Evolutionary conservation across 768 basidiomycete species (phyloP), one percentile per base, ranked within the genome.

Genomic region (Hypholoma fasciculare): DNA sequence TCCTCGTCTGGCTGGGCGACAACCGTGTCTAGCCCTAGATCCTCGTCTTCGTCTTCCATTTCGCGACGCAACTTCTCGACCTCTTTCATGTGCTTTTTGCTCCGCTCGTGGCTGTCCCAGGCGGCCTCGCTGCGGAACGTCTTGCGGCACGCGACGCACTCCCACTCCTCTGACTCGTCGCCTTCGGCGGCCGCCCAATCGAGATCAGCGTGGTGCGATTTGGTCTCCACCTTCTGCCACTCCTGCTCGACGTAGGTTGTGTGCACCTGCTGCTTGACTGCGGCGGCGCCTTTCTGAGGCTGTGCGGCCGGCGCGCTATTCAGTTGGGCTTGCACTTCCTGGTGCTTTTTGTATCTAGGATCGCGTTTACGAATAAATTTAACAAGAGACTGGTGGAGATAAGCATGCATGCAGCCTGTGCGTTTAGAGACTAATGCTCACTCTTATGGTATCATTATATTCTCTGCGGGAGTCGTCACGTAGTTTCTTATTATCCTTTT

Each of bases 41-140:
- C 83, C 51, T 84, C 82, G 58, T 92, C 81, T 64, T 98, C 93
- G 55, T 76, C 74, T 62, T 77, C 68, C 91, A 99, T 97, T 65
- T 91, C 83, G 64, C 78, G 78, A 70, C 83, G 85, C 58, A 99
- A 67, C 62, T 77, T 78, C 66, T 92, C 92, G 12, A 98, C 85
- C 61, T 94, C 92, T 71, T 89, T 92, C 69, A 91, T 69, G 66
- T 99, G 97, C 72, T 94, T 97, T 74, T 90, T 90, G 71, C 95
- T 97, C 62, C 95, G 80, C 71, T 98, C 97, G 62, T 98, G 97
- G 70, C 94, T 98, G 64, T 88, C 80, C 96, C 96, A 99, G 4
- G 94, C 92, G 0, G 93, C 92, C 65, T 98, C 95, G 62, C 89
- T 94, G 66, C 88, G 77, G 69, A 98, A 98, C 0, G 82, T 80